Evolutionary conservation across 1,284 basidiomycete species (phyloP).

Genomic region (Leccinum huronense): DNA sequence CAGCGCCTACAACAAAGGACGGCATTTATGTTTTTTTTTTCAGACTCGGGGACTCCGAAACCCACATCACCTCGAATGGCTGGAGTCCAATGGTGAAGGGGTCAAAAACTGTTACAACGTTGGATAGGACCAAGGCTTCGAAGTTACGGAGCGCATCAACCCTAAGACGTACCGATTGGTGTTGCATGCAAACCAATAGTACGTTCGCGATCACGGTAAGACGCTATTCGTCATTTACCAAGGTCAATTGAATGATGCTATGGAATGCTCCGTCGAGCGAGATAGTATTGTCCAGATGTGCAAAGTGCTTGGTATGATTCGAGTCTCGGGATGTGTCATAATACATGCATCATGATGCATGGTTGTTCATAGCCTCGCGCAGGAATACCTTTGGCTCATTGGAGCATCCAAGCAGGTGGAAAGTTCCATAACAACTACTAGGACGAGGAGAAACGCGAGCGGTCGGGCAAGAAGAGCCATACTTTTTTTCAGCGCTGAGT

Average conservation of each 20-base stretch:
- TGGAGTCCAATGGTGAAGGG: no score
- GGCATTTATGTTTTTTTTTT: no score
- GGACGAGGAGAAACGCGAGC: conserved; percentile 27
- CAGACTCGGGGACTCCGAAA: no score
- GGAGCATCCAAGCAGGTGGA: conserved; percentile 37
- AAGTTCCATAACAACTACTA: conserved; percentile 33
- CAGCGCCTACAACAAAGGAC: no score
- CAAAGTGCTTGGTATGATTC: conserved; percentile 37
- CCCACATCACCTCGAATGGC: no score
- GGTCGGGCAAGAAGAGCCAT: conserved; percentile 31
- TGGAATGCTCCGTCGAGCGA: conserved; percentile 45
- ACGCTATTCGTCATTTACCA: conserved; percentile 55
- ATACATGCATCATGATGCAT: neutral
- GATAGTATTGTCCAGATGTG: conserved; percentile 55
- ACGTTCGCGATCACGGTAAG: conserved; percentile 41
- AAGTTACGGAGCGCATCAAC: no score
- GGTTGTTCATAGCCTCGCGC: neutral
- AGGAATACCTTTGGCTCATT: conserved; percentile 41
- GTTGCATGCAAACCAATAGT: conserved; percentile 38
- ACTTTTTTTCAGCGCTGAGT: conserved; percentile 8
- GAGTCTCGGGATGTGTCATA: neutral
- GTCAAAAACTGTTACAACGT: no score
- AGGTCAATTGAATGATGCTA: conserved; percentile 50
- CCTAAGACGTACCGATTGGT: conserved; percentile 23
- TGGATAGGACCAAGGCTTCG: no score